phyloP scores from a whole-genome alignment of 1,139 yeast genomes.

The Kodamaea alishanica region DNA sequence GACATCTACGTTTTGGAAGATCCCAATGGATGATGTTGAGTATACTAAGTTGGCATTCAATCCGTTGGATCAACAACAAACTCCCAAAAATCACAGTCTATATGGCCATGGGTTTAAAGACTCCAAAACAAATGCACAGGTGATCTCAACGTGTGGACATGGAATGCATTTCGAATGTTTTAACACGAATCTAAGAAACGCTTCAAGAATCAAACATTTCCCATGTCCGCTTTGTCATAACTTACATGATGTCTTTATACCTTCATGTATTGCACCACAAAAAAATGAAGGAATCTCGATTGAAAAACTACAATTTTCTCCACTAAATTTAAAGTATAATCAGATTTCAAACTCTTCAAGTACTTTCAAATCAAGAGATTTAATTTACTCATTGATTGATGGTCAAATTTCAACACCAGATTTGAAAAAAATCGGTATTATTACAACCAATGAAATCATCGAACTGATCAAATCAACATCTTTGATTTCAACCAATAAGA shows the following conservation, averaged over 20 bases:
- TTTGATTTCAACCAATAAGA: conserved; percentile 13
- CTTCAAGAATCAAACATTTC: conserved; percentile 20
- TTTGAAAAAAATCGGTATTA: conserved; percentile 4
- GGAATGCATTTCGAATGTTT: conserved; percentile 62
- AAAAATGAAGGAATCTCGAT: conserved; percentile 15
- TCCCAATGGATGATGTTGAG: conserved; percentile 29
- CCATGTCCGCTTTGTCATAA: conserved; percentile 68
- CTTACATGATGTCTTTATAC: conserved; percentile 44
- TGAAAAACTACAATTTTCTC: background rate
- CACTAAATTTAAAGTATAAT: conserved; percentile 8
- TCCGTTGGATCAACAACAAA: conserved; percentile 22
- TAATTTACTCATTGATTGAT: conserved; percentile 12
- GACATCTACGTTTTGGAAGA: conserved; percentile 44
- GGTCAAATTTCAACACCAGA: conserved; percentile 9
- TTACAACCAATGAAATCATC: conserved; percentile 6
- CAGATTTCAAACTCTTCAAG: conserved; percentile 13
- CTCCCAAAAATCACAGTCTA: conserved; percentile 10
- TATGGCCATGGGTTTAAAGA: conserved; percentile 28
- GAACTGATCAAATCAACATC: conserved; percentile 12
- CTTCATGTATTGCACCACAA: conserved; percentile 30
- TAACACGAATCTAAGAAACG: conserved; percentile 11
- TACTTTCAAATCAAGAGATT: conserved; percentile 11
- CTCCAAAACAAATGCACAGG: conserved; percentile 23
- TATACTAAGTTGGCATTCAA: conserved; percentile 22
- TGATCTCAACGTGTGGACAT: conserved; percentile 65